Base-by-base conservation (phyloP, 2,329 filamentous ascomycete genomes). In the Cercospora beticola region DNA sequence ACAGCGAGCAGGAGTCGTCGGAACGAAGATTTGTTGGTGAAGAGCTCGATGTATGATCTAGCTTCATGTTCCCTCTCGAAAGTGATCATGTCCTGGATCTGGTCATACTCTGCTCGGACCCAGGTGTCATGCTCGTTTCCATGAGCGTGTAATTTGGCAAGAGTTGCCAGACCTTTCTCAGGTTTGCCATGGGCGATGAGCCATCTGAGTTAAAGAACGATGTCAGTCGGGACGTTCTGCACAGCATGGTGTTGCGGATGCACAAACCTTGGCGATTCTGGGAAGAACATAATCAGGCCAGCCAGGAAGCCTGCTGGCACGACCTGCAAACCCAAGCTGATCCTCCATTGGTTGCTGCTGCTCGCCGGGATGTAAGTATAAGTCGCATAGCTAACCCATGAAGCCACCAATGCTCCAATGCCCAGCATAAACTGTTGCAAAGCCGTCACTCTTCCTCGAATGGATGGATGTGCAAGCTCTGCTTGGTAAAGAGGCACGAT, bases 361-460 rank as follows among this genome's bases (percentile, higher is more conserved):
- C 75, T 78, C 1, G 79, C 75, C 1, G 78, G 72, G 68, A 88
- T 86, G 16, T 83, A 82, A 49, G 84, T 81, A 71, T 86, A 86
- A 4, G 83, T 84, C 3, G 80, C 92, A 70, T 89, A 94, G 0
- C 88, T 88, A 59, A 91, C 87, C 91, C 91, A 93, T 0, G 88
- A 85, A 0, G 92, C 92, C 16, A 89, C 81, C 1, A 95, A 85
- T 16, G 90, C 83, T 66, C 92, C 92, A 30, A 94, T 86, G 0
- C 91, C 92, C 62, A 94, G 78, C 91, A 94, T 94, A 76, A 94
- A 93, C 74, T 94, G 92, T 78, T 94, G 92, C 3, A 94, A 82
- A 31, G 88, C 86, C 0, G 91, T 93, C 33, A 95, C 86, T 70
- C 89, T 84, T 12, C 92, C 92, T 78, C 92, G 87, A 74, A 94